Percentiles rank a stretch among this genome's conserved stretches.
Evolutionary conservation across 2,329 filamentous ascomycete genomes (phyloP).

Genomic region (Lasiodiplodia hormozganensis): DNA sequence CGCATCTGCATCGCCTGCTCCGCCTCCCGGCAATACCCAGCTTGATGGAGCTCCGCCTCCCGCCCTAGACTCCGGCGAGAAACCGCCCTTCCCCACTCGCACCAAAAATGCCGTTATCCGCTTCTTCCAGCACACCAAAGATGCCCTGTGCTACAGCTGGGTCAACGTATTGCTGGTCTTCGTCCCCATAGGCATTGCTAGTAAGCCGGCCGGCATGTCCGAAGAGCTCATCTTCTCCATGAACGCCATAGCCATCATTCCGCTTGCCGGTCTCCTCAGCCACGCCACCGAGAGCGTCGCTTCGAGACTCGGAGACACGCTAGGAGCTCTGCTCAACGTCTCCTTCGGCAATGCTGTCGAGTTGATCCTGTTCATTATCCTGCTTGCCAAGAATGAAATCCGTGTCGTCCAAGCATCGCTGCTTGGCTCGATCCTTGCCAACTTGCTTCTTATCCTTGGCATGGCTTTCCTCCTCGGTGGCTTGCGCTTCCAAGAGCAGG

Average conservation of each 20-base stretch:
- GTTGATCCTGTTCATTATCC: constrained; percentile 57
- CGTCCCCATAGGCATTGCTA: constrained; percentile 77
- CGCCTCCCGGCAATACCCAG: constrained; percentile 54
- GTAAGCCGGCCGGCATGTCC: constrained; percentile 55
- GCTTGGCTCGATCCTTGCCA: constrained; percentile 87
- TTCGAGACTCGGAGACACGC: constrained; percentile 54
- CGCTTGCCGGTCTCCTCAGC: constrained; percentile 56
- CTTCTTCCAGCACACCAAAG: constrained; percentile 62
- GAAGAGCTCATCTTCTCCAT: constrained; percentile 57
- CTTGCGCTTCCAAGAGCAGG: constrained; percentile 85
- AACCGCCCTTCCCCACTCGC: constrained; percentile 57
- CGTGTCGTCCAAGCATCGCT: constrained; percentile 91
- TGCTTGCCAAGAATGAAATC: constrained; percentile 71
- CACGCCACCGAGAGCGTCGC: constrained; percentile 60
- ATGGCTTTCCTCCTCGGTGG: constrained; percentile 92
- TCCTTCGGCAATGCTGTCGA: constrained; percentile 62
- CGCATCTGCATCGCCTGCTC: constrained; percentile 40
- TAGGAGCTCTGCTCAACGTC: constrained; percentile 59
- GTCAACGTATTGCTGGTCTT: constrained; percentile 79
- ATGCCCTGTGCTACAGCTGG: constrained; percentile 75
- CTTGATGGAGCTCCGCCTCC: constrained; percentile 59
- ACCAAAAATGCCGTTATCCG: constrained; percentile 58
- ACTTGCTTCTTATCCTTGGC: constrained; percentile 85
- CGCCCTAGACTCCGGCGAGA: constrained; percentile 55
- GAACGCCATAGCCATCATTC: constrained; percentile 60